phyloP scores from a whole-genome alignment of 768 basidiomycete species.

The Suillus placidus region DNA sequence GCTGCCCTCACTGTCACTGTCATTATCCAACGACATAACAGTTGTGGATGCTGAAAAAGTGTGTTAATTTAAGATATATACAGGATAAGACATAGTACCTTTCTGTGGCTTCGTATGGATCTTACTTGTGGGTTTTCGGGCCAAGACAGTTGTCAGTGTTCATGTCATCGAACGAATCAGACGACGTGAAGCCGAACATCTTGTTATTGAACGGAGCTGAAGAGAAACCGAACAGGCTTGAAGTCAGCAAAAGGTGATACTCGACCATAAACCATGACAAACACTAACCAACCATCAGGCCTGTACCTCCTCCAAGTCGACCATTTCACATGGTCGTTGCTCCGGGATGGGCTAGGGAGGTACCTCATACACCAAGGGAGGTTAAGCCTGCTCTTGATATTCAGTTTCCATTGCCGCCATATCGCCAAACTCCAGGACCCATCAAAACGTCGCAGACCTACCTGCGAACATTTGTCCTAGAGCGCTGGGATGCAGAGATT shows the following conservation, averaged over 20 bases:
- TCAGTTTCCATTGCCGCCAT: not conserved
- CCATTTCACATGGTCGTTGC: not conserved
- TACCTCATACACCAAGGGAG: not conserved
- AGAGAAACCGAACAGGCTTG: too few species aligned
- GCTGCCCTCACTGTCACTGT: not conserved
- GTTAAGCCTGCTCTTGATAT: not conserved
- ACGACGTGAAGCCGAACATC: too few species aligned
- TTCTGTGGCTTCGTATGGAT: not conserved
- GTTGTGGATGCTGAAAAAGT: not conserved
- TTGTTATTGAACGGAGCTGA: too few species aligned
- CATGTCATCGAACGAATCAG: too few species aligned
- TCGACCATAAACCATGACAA: too few species aligned
- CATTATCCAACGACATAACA: not conserved
- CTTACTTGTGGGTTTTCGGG: not conserved
- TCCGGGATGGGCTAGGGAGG: not conserved
- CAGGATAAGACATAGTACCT: not conserved
- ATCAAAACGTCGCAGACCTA: not conserved
- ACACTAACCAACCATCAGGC: too few species aligned
- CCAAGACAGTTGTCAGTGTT: not conserved
- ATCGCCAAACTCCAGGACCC: not conserved
- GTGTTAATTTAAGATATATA: not conserved
- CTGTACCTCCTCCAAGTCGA: not conserved
- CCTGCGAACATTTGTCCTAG: not conserved
- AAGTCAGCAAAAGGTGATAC: too few species aligned
- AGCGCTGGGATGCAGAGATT: not conserved